These are phyloP conservation scores for Linderina pennispora DNA, from an alignment of 192 early-diverging fungal species.

Conservation along the genomic window DNA sequence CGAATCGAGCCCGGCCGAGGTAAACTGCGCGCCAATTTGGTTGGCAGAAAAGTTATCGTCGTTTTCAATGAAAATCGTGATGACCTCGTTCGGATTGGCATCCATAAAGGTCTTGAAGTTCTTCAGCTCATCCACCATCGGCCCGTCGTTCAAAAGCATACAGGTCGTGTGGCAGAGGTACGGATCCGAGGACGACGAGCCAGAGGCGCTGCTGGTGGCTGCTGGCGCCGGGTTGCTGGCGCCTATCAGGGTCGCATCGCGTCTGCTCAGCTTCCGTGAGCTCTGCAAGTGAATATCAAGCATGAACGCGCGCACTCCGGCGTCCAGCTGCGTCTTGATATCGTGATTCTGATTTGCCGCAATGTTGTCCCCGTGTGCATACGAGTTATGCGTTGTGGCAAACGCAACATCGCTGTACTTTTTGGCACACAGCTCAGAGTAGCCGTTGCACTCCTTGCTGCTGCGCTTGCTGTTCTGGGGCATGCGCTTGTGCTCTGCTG, in stretches of 20 bases:
- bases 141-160: constrained; percentile 53
- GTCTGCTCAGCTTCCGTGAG: background rate
- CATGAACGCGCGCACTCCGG: constrained; percentile 70
- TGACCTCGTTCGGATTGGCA: constrained; percentile 60
- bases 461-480: constrained; percentile 2
- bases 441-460: constrained; percentile 55
- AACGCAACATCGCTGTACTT: constrained; percentile 58
- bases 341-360: constrained; percentile 62
- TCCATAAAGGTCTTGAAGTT: constrained; percentile 56
- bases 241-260: constrained; percentile 10
- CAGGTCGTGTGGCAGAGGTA: constrained; percentile 69
- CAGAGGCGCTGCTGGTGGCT: background rate
- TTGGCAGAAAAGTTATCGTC: constrained; percentile 41
- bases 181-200: constrained; percentile 6
- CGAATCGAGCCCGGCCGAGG: constrained; percentile 45
- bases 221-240: constrained; percentile 7
- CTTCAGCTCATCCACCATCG: constrained; percentile 50
- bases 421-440: constrained; percentile 57
- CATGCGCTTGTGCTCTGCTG: background rate
- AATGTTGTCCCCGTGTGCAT: constrained; percentile 46
- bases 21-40: constrained; percentile 50
- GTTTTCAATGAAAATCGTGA: constrained; percentile 75
- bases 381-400: constrained; percentile 72
- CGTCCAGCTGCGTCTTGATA: constrained; percentile 59
- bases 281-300: constrained; percentile 50